A percentile compares a stretch with the other conserved stretches of the same genome.
Evolutionary conservation across 257 asterid genomes (phyloP).

Genomic region (Solanum etuberosum): DNA sequence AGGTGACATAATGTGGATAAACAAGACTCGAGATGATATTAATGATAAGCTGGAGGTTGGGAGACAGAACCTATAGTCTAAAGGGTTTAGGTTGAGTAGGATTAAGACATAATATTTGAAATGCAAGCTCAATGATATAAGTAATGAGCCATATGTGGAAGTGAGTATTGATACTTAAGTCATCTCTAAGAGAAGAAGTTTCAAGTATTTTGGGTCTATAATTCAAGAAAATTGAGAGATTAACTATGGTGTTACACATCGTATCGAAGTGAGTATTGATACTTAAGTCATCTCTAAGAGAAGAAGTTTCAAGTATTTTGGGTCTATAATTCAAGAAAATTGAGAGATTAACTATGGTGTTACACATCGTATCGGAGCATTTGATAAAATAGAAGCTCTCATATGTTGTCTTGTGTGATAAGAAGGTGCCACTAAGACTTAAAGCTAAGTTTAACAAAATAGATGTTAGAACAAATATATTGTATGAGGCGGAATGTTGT

Average conservation of each 20-base stretch:
- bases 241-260: background rate
- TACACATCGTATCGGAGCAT: background rate
- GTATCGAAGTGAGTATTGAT: background rate
- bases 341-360: background rate
- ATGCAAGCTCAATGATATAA: background rate
- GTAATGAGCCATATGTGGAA: background rate
- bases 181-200: background rate
- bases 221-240: background rate
- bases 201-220: background rate
- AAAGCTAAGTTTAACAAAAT: no score
- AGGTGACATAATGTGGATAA: background rate
- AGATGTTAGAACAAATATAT: no score
- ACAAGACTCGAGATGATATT: background rate
- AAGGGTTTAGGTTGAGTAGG: background rate
- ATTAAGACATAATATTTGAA: no score
- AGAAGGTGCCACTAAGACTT: no score
- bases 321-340: background rate
- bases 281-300: background rate
- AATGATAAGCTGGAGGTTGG: background rate
- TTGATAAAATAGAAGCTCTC: background rate
- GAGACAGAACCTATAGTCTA: background rate
- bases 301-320: background rate
- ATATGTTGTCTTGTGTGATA: no score
- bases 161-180: background rate
- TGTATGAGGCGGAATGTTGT: background rate